Evolutionary conservation across 352 stramenopile species (phyloP).

Genomic region (Lagenidium giganteum): DNA sequence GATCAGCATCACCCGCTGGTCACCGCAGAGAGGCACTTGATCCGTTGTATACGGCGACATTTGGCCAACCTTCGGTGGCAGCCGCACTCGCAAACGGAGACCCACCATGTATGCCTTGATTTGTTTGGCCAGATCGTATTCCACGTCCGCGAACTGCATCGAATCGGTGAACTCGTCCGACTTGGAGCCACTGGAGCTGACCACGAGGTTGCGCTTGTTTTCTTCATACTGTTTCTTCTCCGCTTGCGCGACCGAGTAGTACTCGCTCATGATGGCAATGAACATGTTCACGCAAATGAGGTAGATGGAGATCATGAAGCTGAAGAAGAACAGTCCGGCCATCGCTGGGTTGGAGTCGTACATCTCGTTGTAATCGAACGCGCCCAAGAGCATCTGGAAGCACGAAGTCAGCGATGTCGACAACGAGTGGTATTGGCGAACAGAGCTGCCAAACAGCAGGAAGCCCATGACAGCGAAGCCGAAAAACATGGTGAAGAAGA

Average conservation of each 20-base stretch:
- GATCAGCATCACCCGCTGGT: slow-evolving; percentile 64
- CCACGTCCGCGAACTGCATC: slow-evolving; percentile 55
- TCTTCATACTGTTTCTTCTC: slow-evolving; percentile 64
- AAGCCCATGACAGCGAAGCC: slow-evolving; percentile 77
- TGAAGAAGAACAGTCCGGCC: slow-evolving; percentile 79
- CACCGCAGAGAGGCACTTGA: slow-evolving; percentile 48
- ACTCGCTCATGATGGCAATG: slow-evolving; percentile 82
- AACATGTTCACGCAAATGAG: slow-evolving; percentile 85
- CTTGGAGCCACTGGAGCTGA: not conserved
- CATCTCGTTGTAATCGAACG: slow-evolving; percentile 75
- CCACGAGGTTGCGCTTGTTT: slow-evolving; percentile 30
- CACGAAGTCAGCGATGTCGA: slow-evolving; percentile 66
- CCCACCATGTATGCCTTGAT: slow-evolving; percentile 52
- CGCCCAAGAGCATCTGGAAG: slow-evolving; percentile 80
- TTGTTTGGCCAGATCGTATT: slow-evolving; percentile 78
- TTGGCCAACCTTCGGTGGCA: slow-evolving; percentile 34
- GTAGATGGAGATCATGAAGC: slow-evolving; percentile 78
- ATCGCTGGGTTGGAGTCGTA: slow-evolving; percentile 63
- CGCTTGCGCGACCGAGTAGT: slow-evolving; percentile 66
- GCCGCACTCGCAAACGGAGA: slow-evolving; percentile 48
- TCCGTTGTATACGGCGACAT: slow-evolving; percentile 33
- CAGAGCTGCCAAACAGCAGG: slow-evolving; percentile 55
- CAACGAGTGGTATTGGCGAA: slow-evolving; percentile 68
- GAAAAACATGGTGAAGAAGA: slow-evolving; percentile 81
- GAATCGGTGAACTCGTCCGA: slow-evolving; percentile 43